These are phyloP conservation scores for Umbilicaria muhlenbergii DNA, from an alignment of 495 filamentous ascomycete genomes.

Conservation along the genomic window DNA sequence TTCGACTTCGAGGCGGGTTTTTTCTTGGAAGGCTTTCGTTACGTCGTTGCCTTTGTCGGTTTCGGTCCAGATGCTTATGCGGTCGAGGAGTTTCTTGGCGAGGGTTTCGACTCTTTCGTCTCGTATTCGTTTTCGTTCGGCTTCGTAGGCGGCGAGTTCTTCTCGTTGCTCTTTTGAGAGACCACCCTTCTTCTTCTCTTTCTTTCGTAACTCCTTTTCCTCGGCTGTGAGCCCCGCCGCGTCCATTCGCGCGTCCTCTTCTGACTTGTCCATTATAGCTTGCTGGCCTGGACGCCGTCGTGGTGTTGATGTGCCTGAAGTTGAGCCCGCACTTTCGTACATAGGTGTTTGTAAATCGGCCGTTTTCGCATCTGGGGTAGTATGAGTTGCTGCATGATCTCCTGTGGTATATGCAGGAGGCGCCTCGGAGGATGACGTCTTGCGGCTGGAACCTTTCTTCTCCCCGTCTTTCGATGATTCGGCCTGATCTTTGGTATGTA, in stretches of 20 bases:
- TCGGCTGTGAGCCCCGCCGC: slow-evolving; percentile 57
- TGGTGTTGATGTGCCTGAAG: slow-evolving; percentile 50
- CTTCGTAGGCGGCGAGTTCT: slow-evolving; percentile 73
- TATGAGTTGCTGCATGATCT: slow-evolving; percentile 10
- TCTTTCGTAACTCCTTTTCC: slow-evolving; percentile 61
- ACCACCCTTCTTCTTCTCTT: slow-evolving; percentile 78
- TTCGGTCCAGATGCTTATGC: slow-evolving; percentile 92
- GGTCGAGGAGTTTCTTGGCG: slow-evolving; percentile 69
- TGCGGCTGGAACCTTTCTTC: slow-evolving; percentile 13
- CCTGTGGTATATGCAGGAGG: slow-evolving; percentile 11
- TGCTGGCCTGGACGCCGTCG: slow-evolving; percentile 54
- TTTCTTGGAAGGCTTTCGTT: slow-evolving; percentile 77
- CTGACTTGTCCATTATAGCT: slow-evolving; percentile 75
- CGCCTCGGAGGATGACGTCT: slow-evolving; percentile 17
- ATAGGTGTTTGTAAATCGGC: slow-evolving; percentile 11
- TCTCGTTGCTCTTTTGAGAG: slow-evolving; percentile 82
- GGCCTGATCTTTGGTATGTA: slow-evolving; percentile 22
- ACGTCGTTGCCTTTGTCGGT: slow-evolving; percentile 80
- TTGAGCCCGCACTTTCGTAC: slow-evolving; percentile 2
- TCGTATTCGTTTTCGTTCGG: slow-evolving; percentile 68
- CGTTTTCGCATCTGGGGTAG: slow-evolving; percentile 14
- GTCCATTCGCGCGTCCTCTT: slow-evolving; percentile 63
- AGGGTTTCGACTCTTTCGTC: slow-evolving; percentile 81
- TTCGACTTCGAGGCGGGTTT: slow-evolving; percentile 90
- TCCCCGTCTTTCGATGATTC: slow-evolving; percentile 9